A percentile compares a stretch with the other conserved stretches of the same genome.
phyloP scores from a whole-genome alignment of 2,329 filamentous ascomycete genomes.

The Clarireedia monteithiana region DNA sequence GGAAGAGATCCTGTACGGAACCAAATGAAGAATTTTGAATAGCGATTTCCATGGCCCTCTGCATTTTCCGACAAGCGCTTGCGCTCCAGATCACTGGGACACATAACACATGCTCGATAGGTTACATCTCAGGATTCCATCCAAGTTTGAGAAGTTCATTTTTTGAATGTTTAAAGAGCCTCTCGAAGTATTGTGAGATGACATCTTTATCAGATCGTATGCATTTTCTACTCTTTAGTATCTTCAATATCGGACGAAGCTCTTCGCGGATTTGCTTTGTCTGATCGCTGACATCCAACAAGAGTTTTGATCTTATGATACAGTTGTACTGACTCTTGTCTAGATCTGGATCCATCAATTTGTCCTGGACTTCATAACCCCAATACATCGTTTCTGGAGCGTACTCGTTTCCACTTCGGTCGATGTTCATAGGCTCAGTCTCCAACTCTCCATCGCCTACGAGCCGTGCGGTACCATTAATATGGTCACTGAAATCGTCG shows the following conservation, averaged over 20 bases:
- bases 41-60: slow-evolving; percentile 11
- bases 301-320: slow-evolving; percentile 12
- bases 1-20: slow-evolving; percentile 20
- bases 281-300: slow-evolving; percentile 12
- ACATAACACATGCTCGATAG: slow-evolving; percentile 13
- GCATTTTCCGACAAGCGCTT: slow-evolving; percentile 15
- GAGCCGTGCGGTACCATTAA: no score
- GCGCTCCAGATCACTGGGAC: slow-evolving; percentile 14
- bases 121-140: background rate
- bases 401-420: background rate
- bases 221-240: background rate
- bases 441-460: no score
- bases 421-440: background rate
- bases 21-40: slow-evolving; percentile 8
- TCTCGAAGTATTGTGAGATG: slow-evolving; percentile 13
- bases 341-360: slow-evolving; percentile 1
- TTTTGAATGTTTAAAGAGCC: slow-evolving; percentile 14
- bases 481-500: background rate
- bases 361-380: slow-evolving; percentile 12
- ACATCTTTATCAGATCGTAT: slow-evolving; percentile 12
- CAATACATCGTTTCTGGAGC: background rate
- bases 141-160: slow-evolving; percentile 1
- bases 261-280: slow-evolving; percentile 12
- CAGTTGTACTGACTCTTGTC: slow-evolving; percentile 9
- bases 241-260: slow-evolving; percentile 3